Conservation (phyloP, 257 asterid genomes). For the Euphrasia confusa region DNA sequence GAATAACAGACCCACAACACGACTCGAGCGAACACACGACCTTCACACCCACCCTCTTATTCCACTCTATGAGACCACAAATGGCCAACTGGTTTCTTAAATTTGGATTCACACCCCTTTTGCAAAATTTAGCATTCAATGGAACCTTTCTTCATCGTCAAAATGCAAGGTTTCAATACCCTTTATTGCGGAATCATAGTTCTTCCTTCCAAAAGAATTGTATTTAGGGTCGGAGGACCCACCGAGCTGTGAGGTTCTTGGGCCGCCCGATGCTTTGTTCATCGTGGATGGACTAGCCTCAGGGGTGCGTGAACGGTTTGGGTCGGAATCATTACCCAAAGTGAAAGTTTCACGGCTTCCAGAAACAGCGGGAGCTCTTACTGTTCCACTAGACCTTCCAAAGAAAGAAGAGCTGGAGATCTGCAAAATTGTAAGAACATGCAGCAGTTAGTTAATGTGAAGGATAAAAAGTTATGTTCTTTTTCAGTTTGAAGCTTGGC, state of each 20-base stretch:
- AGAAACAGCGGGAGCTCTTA: conserved; percentile 57
- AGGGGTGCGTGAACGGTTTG: conserved; percentile 55
- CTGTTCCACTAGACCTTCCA: conserved; percentile 80
- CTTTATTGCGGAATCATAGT: conserved; percentile 58
- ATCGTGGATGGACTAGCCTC: conserved; percentile 67
- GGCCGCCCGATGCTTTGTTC: conserved; percentile 53
- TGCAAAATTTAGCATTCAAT: conserved; percentile 17
- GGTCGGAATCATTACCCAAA: conserved; percentile 65
- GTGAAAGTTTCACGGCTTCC: conserved; percentile 59
- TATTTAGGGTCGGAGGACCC: conserved; percentile 63
- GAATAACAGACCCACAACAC: conserved; percentile 40
- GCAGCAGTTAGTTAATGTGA: conserved; percentile 13
- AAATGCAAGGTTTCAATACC: conserved; percentile 67
- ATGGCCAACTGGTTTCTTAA: conserved; percentile 28
- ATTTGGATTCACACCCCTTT: conserved; percentile 25
- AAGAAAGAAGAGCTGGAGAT: conserved; percentile 62
- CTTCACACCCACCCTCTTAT: conserved; percentile 24
- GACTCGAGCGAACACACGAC: conserved; percentile 28
- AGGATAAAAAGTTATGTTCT: background rate
- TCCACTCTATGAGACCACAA: conserved; percentile 24
- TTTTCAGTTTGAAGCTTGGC: background rate
- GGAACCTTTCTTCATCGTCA: conserved; percentile 56
- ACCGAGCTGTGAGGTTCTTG: conserved; percentile 55
- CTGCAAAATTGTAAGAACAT: conserved; percentile 40
- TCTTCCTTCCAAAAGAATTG: conserved; percentile 54